Percentiles rank a stretch among this genome's conserved stretches.
Evolutionary conservation across 768 basidiomycete species (phyloP).

Genomic region (Lyophyllum semitale): DNA sequence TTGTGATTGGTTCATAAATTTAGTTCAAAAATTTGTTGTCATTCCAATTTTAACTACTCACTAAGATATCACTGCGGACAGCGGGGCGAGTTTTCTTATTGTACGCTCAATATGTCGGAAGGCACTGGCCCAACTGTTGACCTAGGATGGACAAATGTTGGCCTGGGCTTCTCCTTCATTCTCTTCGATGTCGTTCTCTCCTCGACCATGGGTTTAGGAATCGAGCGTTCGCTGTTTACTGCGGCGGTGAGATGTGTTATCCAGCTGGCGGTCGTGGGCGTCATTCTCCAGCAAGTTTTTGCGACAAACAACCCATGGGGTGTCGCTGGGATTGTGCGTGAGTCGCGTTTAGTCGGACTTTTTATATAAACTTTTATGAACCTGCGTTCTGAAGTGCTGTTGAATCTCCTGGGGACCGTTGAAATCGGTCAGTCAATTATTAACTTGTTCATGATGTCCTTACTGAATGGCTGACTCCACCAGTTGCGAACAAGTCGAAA

Average conservation of each 20-base stretch:
- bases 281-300: slow-evolving; percentile 73
- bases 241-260: slow-evolving; percentile 75
- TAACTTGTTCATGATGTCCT: neutral
- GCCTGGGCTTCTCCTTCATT: slow-evolving; percentile 74
- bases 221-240: slow-evolving; percentile 67
- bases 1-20: neutral
- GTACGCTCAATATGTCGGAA: neutral
- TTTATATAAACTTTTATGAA: neutral
- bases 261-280: slow-evolving; percentile 76
- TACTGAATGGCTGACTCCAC: neutral
- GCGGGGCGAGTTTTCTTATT: too few relatives aligned
- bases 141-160: slow-evolving; percentile 75
- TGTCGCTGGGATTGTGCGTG: slow-evolving; percentile 73
- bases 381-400: slow-evolving; percentile 43
- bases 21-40: neutral
- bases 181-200: slow-evolving; percentile 72
- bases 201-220: slow-evolving; percentile 60
- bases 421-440: slow-evolving; percentile 63
- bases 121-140: slow-evolving; percentile 17
- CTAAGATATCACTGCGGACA: too few relatives aligned
- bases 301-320: slow-evolving; percentile 73
- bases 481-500: slow-evolving; percentile 80
- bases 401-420: slow-evolving; percentile 77
- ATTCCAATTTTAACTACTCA: neutral
- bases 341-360: slow-evolving; percentile 27